These are phyloP conservation scores for Scheffersomyces lignosus DNA, from an alignment of 805 yeast species.

Conservation along the genomic window DNA sequence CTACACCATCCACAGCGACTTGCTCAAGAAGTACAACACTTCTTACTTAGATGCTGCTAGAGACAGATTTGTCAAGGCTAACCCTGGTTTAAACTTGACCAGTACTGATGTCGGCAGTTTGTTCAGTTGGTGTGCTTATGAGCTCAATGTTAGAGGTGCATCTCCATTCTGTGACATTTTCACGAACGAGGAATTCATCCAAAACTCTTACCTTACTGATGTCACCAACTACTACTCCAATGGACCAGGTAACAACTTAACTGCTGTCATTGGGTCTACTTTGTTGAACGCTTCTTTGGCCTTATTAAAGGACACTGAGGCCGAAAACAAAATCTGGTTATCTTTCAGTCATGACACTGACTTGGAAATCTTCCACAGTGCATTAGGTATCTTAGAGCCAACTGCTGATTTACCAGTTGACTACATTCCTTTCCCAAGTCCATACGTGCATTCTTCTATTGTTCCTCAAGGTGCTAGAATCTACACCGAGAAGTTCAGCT, in stretches of 20 bases:
- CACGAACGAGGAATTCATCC: conserved; percentile 14
- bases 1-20: conserved; percentile 13
- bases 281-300: conserved; percentile 10
- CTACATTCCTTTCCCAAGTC: conserved; percentile 7
- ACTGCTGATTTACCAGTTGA: conserved; percentile 8
- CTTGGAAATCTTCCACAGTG: conserved; percentile 8
- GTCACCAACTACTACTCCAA: conserved; percentile 10
- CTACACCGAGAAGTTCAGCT: conserved; percentile 11
- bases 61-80: conserved; percentile 12
- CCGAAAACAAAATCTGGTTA: conserved; percentile 12
- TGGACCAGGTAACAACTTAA: conserved; percentile 13
- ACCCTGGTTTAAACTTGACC: conserved; percentile 13
- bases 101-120: conserved; percentile 8
- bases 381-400: conserved; percentile 11
- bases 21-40: conserved; percentile 16
- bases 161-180: conserved; percentile 14
- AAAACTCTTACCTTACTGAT: conserved; percentile 10
- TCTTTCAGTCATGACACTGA: conserved; percentile 17
- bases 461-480: conserved; percentile 14
- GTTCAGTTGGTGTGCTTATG: conserved; percentile 15
- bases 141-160: conserved; percentile 10
- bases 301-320: conserved; percentile 9
- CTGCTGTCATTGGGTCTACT: conserved; percentile 8
- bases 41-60: conserved; percentile 19
- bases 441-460: conserved; percentile 10